Percentiles rank a stretch among this genome's conserved stretches.
These are phyloP conservation scores for Elymus sibiricus DNA, from an alignment of 176 grass and related monocot genomes.

Conservation along the genomic window DNA sequence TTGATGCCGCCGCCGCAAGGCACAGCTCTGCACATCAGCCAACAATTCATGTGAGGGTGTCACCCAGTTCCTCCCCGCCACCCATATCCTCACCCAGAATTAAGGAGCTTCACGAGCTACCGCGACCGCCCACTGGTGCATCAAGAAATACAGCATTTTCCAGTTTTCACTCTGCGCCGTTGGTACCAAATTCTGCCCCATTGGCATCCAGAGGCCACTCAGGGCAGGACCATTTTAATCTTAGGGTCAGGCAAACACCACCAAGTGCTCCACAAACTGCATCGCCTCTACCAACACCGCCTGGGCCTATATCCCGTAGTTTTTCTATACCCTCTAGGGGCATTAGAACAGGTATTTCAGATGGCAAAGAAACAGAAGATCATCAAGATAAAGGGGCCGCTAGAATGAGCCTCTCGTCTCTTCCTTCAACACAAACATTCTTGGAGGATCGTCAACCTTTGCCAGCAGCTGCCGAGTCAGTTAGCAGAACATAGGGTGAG, in stretches of 20 bases:
- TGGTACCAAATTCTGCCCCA: slow-evolving; percentile 76
- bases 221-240: slow-evolving; percentile 40
- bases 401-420: slow-evolving; percentile 50
- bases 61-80: slow-evolving; percentile 46
- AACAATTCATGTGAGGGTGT: slow-evolving; percentile 34
- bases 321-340: slow-evolving; percentile 93
- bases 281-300: slow-evolving; percentile 78
- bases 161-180: slow-evolving; percentile 74
- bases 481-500: slow-evolving; percentile 47
- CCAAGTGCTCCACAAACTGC: slow-evolving; percentile 54
- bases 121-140: slow-evolving; percentile 61
- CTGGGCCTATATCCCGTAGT: slow-evolving; percentile 76
- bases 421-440: slow-evolving; percentile 53
- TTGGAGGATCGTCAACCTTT: slow-evolving; percentile 43
- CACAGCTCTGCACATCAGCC: slow-evolving; percentile 47
- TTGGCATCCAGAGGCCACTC: slow-evolving; percentile 39
- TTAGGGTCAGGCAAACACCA: slow-evolving; percentile 39
- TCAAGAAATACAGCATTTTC: slow-evolving; percentile 43
- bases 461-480: slow-evolving; percentile 38
- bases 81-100: slow-evolving; percentile 65
- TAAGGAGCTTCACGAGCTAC: slow-evolving; percentile 93
- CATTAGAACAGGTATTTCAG: slow-evolving; percentile 47
- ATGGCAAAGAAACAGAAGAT: slow-evolving; percentile 49
- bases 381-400: slow-evolving; percentile 42
- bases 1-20: slow-evolving; percentile 32